These are phyloP conservation scores for Adansonia gregorii DNA, from an alignment of 441 rosid species.

Conservation along the genomic window DNA sequence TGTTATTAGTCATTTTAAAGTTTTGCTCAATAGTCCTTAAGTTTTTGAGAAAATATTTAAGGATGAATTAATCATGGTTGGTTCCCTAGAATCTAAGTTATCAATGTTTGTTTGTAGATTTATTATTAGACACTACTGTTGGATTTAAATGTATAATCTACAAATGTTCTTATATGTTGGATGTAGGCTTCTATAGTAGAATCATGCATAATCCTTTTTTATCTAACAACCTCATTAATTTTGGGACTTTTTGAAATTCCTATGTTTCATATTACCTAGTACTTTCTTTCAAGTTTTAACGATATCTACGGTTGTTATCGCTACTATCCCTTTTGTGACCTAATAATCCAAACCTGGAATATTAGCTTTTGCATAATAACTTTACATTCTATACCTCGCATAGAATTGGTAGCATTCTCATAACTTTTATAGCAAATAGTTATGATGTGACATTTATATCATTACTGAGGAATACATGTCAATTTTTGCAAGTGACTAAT, in stretches of 20 bases:
- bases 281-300: background rate
- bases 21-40: conserved; percentile 42
- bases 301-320: too few relatives aligned
- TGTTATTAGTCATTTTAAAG: conserved; percentile 31
- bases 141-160: conserved; percentile 1
- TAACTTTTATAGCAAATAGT: background rate
- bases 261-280: conserved; percentile 9
- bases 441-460: background rate
- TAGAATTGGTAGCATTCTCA: background rate
- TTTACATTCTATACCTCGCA: background rate
- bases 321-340: background rate
- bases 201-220: background rate
- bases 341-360: background rate
- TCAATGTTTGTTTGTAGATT: background rate
- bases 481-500: background rate
- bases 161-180: background rate
- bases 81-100: conserved; percentile 92
- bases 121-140: background rate
- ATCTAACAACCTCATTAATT: background rate
- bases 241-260: background rate
- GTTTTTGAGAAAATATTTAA: conserved; percentile 86
- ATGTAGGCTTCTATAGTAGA: background rate
- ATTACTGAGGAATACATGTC: background rate
- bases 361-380: background rate
- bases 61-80: conserved; percentile 93